Base-by-base conservation (phyloP, 2,329 filamentous ascomycete species). In the Neonectria ditissima region DNA sequence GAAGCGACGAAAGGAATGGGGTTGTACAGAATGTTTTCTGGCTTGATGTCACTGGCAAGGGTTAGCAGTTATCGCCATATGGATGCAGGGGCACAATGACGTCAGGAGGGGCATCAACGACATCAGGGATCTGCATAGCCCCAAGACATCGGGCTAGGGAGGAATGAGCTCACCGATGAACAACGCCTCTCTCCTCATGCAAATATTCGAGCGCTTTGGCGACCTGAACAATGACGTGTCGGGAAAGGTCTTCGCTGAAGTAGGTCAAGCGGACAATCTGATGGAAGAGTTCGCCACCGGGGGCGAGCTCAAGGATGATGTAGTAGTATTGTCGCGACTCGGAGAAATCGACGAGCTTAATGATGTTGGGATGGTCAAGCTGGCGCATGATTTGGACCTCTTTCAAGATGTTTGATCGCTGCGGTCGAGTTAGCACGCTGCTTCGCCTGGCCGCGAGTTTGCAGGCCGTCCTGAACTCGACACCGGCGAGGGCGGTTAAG, bases 351-450 rank as follows among this genome's bases (percentile, higher is more conserved):
- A 98, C 86, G 62, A 99, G 88, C 77, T 93, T 95, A 79, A 97
- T 89, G 65, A 99, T 96, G 77, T 98, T 98, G 66, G 95, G 94
- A 72, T 99, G 96, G 69, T 98, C 94, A 51, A 99, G 86, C 75
- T 97, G 92, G 68, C 94, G 93, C 95, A 99, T 99, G 72, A 99
- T 99, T 75, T 97, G 93, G 14, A 99, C 96, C 80, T 99, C 96
- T 81, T 99, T 99, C 65, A 99, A 83, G 69, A 99, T 98, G 75
- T 98, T 99, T 68, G 95, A 93, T 81, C 96, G 88, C 96, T 99
- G 79, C n/a, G 37, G 20, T 47, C 20, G 13, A 41, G 73, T 80
- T 65, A 79, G 77, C 67, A 73, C 63, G 8, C 52, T 65, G 61
- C 53, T 65, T 66, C 26, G 60, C 39, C 54, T 47, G 41, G 47